Conservation (phyloP, 495 filamentous ascomycete genomes). For the Neurospora africana region DNA sequence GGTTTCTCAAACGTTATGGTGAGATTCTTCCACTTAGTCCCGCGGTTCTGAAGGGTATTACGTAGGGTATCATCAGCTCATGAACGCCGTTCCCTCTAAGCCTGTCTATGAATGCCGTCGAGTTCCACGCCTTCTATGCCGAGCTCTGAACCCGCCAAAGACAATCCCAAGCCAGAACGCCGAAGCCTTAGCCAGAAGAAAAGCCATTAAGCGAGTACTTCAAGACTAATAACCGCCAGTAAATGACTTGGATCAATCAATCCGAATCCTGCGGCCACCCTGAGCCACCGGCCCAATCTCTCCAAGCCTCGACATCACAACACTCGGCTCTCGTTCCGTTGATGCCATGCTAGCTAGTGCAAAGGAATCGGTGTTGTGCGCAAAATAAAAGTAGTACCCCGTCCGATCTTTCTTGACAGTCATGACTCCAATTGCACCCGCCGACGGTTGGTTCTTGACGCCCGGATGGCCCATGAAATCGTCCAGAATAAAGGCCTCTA, state of each 20-base stretch:
- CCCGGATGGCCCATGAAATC: conserved; percentile 83
- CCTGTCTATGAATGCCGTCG: not conserved
- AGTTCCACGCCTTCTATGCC: not conserved
- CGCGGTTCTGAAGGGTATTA: not conserved
- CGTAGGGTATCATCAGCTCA: not conserved
- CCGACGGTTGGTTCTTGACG: conserved; percentile 56
- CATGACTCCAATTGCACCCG: conserved; percentile 74
- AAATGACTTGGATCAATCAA: conserved; percentile 9
- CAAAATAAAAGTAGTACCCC: conserved; percentile 72
- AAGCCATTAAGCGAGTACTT: not conserved
- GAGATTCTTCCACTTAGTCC: not conserved
- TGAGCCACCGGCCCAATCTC: conserved; percentile 30
- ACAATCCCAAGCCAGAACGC: not conserved
- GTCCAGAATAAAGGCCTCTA: conserved; percentile 57
- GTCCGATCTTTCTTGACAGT: conserved; percentile 64
- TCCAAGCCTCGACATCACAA: conserved; percentile 69
- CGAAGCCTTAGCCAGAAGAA: not conserved
- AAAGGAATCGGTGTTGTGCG: conserved; percentile 89
- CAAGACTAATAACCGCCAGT: not conserved
- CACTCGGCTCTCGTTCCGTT: conserved; percentile 55
- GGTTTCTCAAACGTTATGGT: not conserved
- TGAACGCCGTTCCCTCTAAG: not conserved
- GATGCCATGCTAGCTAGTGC: conserved; percentile 80
- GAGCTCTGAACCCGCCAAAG: not conserved
- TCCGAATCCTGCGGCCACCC: conserved; percentile 38